Evolutionary conservation across 805 yeast species (phyloP).

Genomic region (Saccharomycopsis oosterbeekiorum): DNA sequence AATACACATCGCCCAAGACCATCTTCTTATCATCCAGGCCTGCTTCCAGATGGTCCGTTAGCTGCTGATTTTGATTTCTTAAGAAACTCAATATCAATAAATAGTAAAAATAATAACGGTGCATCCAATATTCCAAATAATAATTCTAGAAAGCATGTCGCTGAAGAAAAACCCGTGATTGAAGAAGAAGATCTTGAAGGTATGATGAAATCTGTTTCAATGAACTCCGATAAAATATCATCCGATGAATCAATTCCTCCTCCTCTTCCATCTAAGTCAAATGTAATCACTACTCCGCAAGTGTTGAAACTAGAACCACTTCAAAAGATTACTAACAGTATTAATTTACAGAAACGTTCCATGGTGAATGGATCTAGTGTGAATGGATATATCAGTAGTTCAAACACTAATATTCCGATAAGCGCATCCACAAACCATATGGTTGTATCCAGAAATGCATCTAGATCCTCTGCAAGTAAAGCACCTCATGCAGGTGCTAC

Average conservation of each 20-base stretch:
- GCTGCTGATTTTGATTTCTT: constrained; percentile 21
- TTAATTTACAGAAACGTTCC: not conserved
- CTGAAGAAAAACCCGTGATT: constrained; percentile 3
- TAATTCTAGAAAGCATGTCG: not conserved
- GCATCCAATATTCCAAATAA: not conserved
- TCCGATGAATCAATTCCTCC: not conserved
- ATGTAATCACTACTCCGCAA: not conserved
- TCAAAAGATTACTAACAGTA: not conserved
- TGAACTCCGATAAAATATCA: not conserved
- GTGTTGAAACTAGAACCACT: not conserved
- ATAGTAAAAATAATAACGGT: not conserved
- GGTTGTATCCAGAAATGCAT: not conserved
- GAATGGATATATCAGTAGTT: not conserved
- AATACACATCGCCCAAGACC: constrained; percentile 63
- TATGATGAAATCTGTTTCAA: not conserved
- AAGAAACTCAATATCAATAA: constrained; percentile 5
- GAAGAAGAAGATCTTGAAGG: constrained; percentile 1
- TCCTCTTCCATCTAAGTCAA: not conserved
- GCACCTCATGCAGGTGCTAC: not conserved
- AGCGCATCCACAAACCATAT: not conserved
- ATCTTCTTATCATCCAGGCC: constrained; percentile 71
- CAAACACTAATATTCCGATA: not conserved
- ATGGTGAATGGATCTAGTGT: not conserved
- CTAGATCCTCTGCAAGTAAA: not conserved
- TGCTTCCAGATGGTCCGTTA: constrained; percentile 24